phyloP scores from a whole-genome alignment of 768 basidiomycete genomes.

The Baorangia bicolor region DNA sequence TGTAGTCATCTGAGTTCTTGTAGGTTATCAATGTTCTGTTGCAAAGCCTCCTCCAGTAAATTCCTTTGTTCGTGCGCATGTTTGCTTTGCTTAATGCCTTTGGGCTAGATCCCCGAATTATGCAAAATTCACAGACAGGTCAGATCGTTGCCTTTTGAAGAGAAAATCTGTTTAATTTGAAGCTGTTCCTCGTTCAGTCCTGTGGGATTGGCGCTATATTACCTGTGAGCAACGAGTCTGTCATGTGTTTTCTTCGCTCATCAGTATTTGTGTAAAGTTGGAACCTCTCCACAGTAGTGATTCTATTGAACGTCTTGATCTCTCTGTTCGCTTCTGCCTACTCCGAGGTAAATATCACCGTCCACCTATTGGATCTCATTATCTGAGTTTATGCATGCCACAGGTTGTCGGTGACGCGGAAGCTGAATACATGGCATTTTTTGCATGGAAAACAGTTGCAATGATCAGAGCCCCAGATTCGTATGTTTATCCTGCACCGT shows the following conservation, averaged over 20 bases:
- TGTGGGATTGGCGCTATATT: slow-evolving; percentile 69
- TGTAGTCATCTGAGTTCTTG: not conserved
- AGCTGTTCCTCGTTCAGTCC: slow-evolving; percentile 34
- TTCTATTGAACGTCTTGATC: slow-evolving; percentile 90
- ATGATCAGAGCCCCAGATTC: slow-evolving; percentile 87
- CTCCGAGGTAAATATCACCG: slow-evolving; percentile 60
- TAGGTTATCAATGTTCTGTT: slow-evolving; percentile 72
- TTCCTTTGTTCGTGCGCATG: not conserved
- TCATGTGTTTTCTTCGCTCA: not conserved
- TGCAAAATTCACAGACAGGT: slow-evolving; percentile 53
- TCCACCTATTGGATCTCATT: not conserved
- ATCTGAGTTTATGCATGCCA: not conserved
- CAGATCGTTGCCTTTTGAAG: not conserved
- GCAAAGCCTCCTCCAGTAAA: slow-evolving; percentile 78
- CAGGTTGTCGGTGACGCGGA: slow-evolving; percentile 83
- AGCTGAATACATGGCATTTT: slow-evolving; percentile 89
- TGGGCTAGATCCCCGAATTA: slow-evolving; percentile 64
- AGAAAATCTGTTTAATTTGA: not conserved
- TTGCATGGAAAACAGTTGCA: slow-evolving; percentile 79
- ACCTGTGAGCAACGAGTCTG: slow-evolving; percentile 56
- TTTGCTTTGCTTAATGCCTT: not conserved
- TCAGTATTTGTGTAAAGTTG: slow-evolving; percentile 45
- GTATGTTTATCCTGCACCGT: slow-evolving; percentile 85
- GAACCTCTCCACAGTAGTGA: slow-evolving; percentile 79
- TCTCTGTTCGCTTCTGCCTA: slow-evolving; percentile 95